Evolutionary conservation across 2,329 filamentous ascomycete genomes (phyloP).

Genomic region (Venturia nashicola): DNA sequence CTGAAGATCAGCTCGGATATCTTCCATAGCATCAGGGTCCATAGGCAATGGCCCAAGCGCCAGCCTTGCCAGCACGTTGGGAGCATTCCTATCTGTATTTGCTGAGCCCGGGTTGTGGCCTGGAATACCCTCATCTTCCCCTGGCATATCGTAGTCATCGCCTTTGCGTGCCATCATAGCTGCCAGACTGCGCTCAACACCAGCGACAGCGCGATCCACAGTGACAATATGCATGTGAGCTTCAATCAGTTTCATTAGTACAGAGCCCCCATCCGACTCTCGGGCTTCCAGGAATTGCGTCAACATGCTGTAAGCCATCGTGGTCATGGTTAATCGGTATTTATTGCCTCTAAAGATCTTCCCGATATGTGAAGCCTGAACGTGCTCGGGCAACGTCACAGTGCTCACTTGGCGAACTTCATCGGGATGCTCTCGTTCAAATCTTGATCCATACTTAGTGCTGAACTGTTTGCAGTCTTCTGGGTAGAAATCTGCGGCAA

Average conservation of each 20-base stretch:
- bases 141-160: conserved; percentile 44
- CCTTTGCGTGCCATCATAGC: conserved; percentile 44
- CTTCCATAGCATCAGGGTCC: conserved; percentile 69
- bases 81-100: conserved; percentile 45
- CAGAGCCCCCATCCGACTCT: conserved; percentile 63
- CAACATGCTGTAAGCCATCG: conserved; percentile 68
- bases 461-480: conserved; percentile 67
- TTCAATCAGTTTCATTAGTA: conserved; percentile 63
- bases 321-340: conserved; percentile 82
- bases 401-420: conserved; percentile 66
- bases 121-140: conserved; percentile 57
- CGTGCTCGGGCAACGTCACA: conserved; percentile 65
- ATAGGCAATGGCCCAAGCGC: conserved; percentile 73
- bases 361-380: conserved; percentile 62
- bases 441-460: conserved; percentile 52
- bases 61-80: conserved; percentile 47
- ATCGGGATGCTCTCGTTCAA: conserved; percentile 67
- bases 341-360: conserved; percentile 76
- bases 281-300: conserved; percentile 87
- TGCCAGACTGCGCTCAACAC: conserved; percentile 47
- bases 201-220: conserved; percentile 41
- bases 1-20: conserved; percentile 75
- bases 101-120: conserved; percentile 55
- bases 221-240: conserved; percentile 46
- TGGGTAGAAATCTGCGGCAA: conserved; percentile 59